These are phyloP conservation scores for Ophiostoma himal-ulmi DNA, from an alignment of 2,329 filamentous ascomycete genomes.

Conservation along the genomic window DNA sequence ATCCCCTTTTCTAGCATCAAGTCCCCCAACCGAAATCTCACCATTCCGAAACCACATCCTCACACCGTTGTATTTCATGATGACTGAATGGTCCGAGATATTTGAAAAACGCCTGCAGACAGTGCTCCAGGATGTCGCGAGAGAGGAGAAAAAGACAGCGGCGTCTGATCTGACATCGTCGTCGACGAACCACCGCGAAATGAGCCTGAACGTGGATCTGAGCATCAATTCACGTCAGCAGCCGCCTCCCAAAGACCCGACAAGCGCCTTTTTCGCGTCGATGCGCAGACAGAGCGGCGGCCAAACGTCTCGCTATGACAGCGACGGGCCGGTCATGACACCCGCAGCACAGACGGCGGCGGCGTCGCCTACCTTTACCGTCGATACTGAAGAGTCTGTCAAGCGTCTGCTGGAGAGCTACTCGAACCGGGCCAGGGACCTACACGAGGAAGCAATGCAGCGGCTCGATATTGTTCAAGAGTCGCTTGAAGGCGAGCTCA, in stretches of 20 bases:
- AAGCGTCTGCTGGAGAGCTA: slow-evolving; percentile 24
- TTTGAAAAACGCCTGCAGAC: slow-evolving; percentile 25
- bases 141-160: background rate
- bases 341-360: background rate
- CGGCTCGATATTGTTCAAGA: slow-evolving; percentile 18
- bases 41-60: background rate
- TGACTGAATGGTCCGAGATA: slow-evolving; percentile 24
- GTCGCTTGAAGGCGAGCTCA: slow-evolving; percentile 20
- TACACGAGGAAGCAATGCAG: slow-evolving; percentile 21
- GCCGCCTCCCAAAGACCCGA: slow-evolving; percentile 17
- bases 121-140: slow-evolving; percentile 15
- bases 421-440: slow-evolving; percentile 21
- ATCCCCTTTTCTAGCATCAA: background rate
- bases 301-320: background rate
- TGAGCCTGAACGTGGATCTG: background rate
- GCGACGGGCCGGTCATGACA: background rate
- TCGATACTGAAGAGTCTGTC: background rate
- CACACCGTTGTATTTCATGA: background rate
- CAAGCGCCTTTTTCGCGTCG: slow-evolving; percentile 24
- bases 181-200: slow-evolving; percentile 10
- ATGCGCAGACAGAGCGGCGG: slow-evolving; percentile 19
- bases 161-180: slow-evolving; percentile 21
- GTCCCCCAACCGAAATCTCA: background rate
- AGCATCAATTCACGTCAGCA: background rate
- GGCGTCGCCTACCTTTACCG: background rate